These are phyloP conservation scores for Thielaviopsis punctulata DNA, from an alignment of 2,329 filamentous ascomycete species.

Conservation along the genomic window DNA sequence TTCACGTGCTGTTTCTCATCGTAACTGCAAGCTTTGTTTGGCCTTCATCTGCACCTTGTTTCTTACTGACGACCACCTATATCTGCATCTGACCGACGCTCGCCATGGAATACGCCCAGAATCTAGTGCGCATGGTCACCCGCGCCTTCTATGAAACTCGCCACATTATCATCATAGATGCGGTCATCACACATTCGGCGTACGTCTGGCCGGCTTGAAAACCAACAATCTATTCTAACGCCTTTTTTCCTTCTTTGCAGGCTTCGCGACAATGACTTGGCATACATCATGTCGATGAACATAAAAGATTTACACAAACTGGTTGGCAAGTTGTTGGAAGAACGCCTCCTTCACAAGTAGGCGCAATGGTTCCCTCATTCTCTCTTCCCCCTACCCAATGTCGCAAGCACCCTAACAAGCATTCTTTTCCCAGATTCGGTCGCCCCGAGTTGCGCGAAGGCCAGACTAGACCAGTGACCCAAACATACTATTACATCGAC, in stretches of 20 bases:
- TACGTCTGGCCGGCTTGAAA: too few relatives aligned
- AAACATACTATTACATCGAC: constrained; percentile 95
- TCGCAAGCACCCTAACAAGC: neutral
- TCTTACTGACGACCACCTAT: too few relatives aligned
- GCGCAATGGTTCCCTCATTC: neutral
- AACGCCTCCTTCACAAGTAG: constrained; percentile 40
- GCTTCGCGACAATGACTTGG: constrained; percentile 76
- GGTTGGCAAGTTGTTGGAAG: constrained; percentile 68
- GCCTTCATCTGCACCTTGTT: too few relatives aligned
- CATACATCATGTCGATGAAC: constrained; percentile 74
- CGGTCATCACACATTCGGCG: constrained; percentile 65
- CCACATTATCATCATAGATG: constrained; percentile 71
- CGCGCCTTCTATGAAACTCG: constrained; percentile 77
- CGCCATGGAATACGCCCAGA: constrained; percentile 41
- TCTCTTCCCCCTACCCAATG: neutral
- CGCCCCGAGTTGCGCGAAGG: constrained; percentile 63
- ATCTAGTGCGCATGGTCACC: constrained; percentile 69
- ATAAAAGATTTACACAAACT: constrained; percentile 83
- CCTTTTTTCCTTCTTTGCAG: constrained; percentile 50
- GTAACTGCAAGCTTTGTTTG: too few relatives aligned
- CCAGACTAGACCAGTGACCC: constrained; percentile 62
- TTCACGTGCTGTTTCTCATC: too few relatives aligned
- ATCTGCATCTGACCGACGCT: too few relatives aligned
- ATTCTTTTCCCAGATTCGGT: constrained; percentile 6
- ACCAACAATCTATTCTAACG: constrained; percentile 32